Conservation (phyloP, 2,329 filamentous ascomycete genomes). For the Colletotrichum chrysophilum region DNA sequence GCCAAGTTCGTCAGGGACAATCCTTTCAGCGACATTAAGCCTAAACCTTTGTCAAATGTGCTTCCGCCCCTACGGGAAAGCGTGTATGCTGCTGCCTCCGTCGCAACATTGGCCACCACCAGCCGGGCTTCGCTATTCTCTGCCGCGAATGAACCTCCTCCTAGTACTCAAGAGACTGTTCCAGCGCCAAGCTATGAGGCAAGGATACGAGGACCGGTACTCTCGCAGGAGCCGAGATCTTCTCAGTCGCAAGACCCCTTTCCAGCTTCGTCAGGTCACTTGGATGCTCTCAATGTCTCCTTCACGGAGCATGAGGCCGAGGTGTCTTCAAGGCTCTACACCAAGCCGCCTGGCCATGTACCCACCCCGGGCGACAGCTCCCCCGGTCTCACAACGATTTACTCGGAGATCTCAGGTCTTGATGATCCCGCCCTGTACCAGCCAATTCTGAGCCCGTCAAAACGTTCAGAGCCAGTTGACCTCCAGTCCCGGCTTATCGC, state of each 20-base stretch:
- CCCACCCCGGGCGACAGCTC: neutral
- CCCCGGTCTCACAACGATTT: neutral
- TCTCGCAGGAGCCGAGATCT: neutral
- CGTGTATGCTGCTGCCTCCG: neutral
- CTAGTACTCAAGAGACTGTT: neutral
- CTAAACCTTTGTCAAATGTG: neutral
- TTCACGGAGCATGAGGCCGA: neutral
- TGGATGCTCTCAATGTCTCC: neutral
- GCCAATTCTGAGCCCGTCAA: neutral
- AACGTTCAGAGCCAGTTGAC: neutral
- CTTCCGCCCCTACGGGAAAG: neutral
- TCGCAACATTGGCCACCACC: neutral
- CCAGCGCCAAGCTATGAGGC: neutral
- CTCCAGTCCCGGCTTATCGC: slow-evolving; percentile 4
- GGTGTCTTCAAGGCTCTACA: neutral
- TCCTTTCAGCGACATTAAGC: neutral
- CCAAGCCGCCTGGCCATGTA: neutral
- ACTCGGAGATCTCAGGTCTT: neutral
- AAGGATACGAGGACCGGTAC: neutral
- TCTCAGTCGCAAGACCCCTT: neutral
- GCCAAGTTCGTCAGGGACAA: neutral
- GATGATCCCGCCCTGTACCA: neutral
- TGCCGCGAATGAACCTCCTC: neutral
- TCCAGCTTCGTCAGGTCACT: neutral
- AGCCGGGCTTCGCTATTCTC: slow-evolving; percentile 6